Base-by-base conservation (phyloP, 1,284 basidiomycete genomes). In the Puccinia novopanici region DNA sequence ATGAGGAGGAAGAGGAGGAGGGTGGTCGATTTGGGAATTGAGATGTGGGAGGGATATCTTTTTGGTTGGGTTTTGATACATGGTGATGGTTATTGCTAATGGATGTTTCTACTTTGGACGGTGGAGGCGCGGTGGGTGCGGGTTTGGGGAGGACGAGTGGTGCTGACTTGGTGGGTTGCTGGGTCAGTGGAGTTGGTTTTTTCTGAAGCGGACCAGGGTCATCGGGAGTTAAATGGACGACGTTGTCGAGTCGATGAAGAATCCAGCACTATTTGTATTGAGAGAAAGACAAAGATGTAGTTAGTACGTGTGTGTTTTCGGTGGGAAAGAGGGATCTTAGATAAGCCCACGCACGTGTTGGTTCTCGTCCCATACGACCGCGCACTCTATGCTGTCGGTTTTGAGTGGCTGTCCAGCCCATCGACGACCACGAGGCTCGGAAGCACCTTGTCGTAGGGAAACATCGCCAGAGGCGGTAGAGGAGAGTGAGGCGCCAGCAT, bases 381-480 rank as follows among this genome's bases (percentile, higher is more conserved):
- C 77, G 52, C 77, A 79, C 57, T 79, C 77, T 30, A 79, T 68
- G 45, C 71, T 55, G 24, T 52, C 57, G 2, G 68, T 8, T n/a
- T 68, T 40, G 45, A 19, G 24, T 59, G 50, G 67, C 45, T 55
- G 40, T 0, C 77, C 77, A 50, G 77, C 77, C 77, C 77, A 79
- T 50, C 77, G 67, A 37, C 68, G 50, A 48, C 68, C 77, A 72
- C 67, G 68, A 71, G 55, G 52, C 54, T 79, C 67, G 37, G 63
- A 40, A 22, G 77, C 8, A 30, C 77, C 68, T 40, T 67, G 77
- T n/a, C 68, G 45, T 15, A 79, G 57, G 24, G 77, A 79, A 22
- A 79, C 67, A 72, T 79, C 77, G 45, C 77, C 77, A 2, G 77
- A 79, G 42, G 77, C 77, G 30, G 77, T 72, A 61, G 77, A 79